Base-by-base conservation (phyloP, 2,329 filamentous ascomycete species). In the Diaporthe eres region DNA sequence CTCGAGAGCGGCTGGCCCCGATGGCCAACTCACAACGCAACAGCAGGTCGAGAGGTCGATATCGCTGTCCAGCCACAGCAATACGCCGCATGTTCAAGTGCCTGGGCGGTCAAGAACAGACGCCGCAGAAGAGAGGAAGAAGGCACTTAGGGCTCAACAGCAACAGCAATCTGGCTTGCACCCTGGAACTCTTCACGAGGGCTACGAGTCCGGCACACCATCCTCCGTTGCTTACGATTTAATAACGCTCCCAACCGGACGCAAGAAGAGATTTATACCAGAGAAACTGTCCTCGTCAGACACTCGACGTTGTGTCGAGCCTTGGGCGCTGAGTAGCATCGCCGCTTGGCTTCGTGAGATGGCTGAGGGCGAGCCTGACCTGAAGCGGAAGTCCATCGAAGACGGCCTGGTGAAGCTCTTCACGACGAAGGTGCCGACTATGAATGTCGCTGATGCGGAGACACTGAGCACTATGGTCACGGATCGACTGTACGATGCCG, bases 371-470 rank as follows among this genome's bases (percentile, higher is more conserved):
- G 96, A 98, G 81, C 92, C 93, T 15, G 95, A 99, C 83, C 86
- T 99, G 63, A 95, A 94, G 82, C 91, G 94, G 81, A 94, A 95
- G 81, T 93, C 94, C 2, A 92, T 99, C 71, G 93, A 95, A 75
- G 96, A 98, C 79, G 96, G 95, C 3, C 88, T 99, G 57, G 92
- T 98, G 57, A 94, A 93, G 42, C 87, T 99, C 9, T 98, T 99
- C 83, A 98, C 95, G 2, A 91, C 94, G 85, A 98, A 98, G 84
- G 95, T 99, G 0, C 96, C 97, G 0, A 99, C 95, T 0, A 98
- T 99, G 95, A 98, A 99, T 80, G 96, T 97, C 57, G 96, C 96
- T 8, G 97, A 99, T 87, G 97, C 97, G 0, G 97, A 99, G 83
- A 93, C 93, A 1, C 88, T 99, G 71, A 95, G 94, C 77, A 90